Conservation (phyloP, 2,329 filamentous ascomycete genomes). For the Blumeriella jaapii region DNA sequence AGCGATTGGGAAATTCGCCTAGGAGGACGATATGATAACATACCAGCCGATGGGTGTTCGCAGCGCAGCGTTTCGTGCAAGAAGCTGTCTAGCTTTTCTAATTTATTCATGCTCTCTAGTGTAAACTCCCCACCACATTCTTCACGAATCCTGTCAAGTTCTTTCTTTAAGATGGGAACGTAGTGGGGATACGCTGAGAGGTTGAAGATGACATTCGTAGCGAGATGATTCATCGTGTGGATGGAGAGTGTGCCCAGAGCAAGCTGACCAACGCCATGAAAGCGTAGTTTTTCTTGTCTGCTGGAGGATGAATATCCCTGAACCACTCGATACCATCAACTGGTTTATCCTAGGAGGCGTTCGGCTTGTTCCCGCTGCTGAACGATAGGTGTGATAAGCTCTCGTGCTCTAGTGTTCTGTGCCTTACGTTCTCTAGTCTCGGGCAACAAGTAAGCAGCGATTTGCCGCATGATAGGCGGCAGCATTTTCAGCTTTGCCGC, state of each 20-base stretch:
- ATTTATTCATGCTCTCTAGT: slow-evolving; percentile 21
- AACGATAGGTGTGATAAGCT: too few relatives aligned
- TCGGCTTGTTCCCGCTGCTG: too few relatives aligned
- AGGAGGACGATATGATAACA: not conserved
- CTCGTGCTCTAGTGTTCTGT: too few relatives aligned
- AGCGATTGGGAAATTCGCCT: not conserved
- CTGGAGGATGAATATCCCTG: too few relatives aligned
- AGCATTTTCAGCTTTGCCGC: too few relatives aligned
- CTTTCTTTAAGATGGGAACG: slow-evolving; percentile 29
- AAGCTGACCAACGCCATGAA: slow-evolving; percentile 1
- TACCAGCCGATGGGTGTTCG: not conserved
- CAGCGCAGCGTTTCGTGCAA: slow-evolving; percentile 30
- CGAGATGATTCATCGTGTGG: slow-evolving; percentile 19
- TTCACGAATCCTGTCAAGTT: slow-evolving; percentile 26
- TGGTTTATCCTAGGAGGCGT: too few relatives aligned
- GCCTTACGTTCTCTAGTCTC: too few relatives aligned
- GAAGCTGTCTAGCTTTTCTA: slow-evolving; percentile 32
- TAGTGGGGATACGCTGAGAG: slow-evolving; percentile 30
- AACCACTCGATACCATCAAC: too few relatives aligned
- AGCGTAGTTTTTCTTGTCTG: too few relatives aligned
- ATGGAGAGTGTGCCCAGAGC: slow-evolving; percentile 2
- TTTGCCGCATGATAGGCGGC: too few relatives aligned
- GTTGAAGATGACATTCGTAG: slow-evolving; percentile 30
- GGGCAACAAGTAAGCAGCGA: too few relatives aligned
- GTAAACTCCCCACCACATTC: slow-evolving; percentile 12